Evolutionary conservation across 2,329 filamentous ascomycete species (phyloP).

Genomic region (Nemania abortiva): DNA sequence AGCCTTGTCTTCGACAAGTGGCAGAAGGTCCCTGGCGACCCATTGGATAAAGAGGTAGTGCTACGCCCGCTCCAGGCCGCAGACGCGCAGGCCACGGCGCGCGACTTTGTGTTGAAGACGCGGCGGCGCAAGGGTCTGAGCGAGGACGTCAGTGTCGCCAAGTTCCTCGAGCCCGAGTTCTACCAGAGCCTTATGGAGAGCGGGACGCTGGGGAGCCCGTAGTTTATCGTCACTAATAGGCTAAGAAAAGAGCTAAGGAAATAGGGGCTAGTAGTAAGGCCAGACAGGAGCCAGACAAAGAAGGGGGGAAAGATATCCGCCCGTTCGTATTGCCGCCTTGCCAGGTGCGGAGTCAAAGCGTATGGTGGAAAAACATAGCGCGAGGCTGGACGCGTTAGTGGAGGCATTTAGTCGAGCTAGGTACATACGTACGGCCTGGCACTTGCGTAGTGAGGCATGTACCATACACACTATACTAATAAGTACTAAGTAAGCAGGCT

Average conservation of each 20-base stretch:
- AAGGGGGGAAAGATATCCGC: not conserved
- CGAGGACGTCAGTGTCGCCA: conserved; percentile 95
- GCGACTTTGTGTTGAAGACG: conserved; percentile 98
- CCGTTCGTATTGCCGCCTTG: not conserved
- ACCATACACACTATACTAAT: not conserved
- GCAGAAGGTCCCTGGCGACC: conserved; percentile 95
- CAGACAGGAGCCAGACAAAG: not conserved
- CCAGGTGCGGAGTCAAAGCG: not conserved
- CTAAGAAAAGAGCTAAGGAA: not conserved
- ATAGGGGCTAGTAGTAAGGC: not conserved
- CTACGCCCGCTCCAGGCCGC: conserved; percentile 89
- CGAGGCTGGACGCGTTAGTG: not conserved
- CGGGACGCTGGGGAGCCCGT: conserved; percentile 76
- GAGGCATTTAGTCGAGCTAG: not conserved
- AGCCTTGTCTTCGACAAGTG: conserved; percentile 95
- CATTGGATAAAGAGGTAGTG: conserved; percentile 87
- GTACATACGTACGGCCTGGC: not conserved
- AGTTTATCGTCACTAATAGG: not conserved
- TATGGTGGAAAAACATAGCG: not conserved
- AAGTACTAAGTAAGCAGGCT: not conserved
- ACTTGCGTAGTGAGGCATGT: not conserved
- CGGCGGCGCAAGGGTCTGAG: conserved; percentile 91
- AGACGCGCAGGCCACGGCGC: conserved; percentile 85
- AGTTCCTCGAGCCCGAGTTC: conserved; percentile 95
- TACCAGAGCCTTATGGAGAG: conserved; percentile 90